Conservation (phyloP, 2,329 filamentous ascomycete species). For the Diaporthe batatas region DNA sequence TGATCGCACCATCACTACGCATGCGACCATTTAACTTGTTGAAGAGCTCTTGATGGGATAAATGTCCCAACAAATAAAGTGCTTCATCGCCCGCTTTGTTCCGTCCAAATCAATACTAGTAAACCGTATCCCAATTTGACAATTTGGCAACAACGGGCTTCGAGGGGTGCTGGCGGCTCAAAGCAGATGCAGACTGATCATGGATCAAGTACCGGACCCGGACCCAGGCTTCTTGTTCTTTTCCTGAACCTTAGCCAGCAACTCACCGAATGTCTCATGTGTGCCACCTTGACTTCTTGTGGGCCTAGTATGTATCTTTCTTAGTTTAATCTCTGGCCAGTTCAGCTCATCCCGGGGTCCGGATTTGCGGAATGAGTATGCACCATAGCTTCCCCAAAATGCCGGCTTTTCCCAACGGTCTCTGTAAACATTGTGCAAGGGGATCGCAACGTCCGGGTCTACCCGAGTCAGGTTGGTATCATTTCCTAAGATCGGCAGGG, state of each 20-base stretch:
- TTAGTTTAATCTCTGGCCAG: background rate
- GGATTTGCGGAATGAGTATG: background rate
- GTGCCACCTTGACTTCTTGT: rapidly evolving
- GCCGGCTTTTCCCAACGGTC: background rate
- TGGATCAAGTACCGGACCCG: background rate
- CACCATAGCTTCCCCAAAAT: background rate
- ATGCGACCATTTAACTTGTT: no score
- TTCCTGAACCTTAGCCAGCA: background rate
- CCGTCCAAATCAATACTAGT: no score
- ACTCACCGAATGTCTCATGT: background rate
- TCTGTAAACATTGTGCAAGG: constrained; percentile 1
- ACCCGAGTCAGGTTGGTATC: background rate
- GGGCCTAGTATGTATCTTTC: no score
- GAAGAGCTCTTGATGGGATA: no score
- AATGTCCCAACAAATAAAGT: no score
- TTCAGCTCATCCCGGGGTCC: background rate
- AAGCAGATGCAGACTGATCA: background rate
- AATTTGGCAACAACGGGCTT: background rate
- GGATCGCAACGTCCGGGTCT: background rate
- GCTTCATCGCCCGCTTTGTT: background rate
- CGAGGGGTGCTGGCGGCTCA: background rate
- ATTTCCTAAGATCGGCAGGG: background rate
- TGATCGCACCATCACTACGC: no score
- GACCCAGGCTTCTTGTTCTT: background rate
- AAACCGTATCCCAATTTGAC: no score